A percentile compares a stretch with the other conserved stretches of the same genome.
Evolutionary conservation across 73 alveolate genomes (phyloP).

Genomic region (Paramecium octaurelia): DNA sequence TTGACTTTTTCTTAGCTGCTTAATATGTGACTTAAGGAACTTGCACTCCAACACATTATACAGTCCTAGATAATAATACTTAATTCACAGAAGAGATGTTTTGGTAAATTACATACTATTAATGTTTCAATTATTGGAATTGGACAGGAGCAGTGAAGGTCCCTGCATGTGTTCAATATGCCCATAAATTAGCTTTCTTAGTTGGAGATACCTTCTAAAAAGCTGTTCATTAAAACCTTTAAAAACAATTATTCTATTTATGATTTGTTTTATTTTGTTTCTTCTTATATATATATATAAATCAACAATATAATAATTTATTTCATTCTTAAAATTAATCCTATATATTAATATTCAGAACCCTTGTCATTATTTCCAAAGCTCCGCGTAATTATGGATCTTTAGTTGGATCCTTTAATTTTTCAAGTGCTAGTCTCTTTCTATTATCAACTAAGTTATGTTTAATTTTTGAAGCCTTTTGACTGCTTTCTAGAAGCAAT

Average conservation of each 20-base stretch:
- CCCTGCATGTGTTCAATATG: slow-evolving; percentile 89
- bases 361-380: slow-evolving; percentile 24
- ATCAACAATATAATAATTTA: neutral
- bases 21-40: slow-evolving; percentile 77
- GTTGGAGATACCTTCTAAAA: slow-evolving; percentile 71
- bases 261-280: neutral
- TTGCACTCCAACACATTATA: slow-evolving; percentile 83
- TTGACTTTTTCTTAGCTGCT: slow-evolving; percentile 84
- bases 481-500: neutral
- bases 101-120: slow-evolving; percentile 78
- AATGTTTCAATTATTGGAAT: slow-evolving; percentile 85
- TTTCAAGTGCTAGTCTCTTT: slow-evolving; percentile 33
- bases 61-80: slow-evolving; percentile 69
- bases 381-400: slow-evolving; percentile 39
- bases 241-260: neutral
- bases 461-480: slow-evolving; percentile 22
- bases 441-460: slow-evolving; percentile 22
- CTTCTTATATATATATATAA: neutral
- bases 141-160: slow-evolving; percentile 83
- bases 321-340: slow-evolving; percentile 25
- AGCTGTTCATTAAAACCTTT: neutral
- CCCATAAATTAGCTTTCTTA: slow-evolving; percentile 75
- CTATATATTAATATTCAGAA: neutral
- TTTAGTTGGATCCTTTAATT: slow-evolving; percentile 20
- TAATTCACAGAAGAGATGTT: slow-evolving; percentile 61